Percentiles rank a stretch among this genome's conserved stretches.
These are phyloP conservation scores for Coemansia sp. DNA, from an alignment of 371 early-diverging fungal genomes.

Conservation along the genomic window DNA sequence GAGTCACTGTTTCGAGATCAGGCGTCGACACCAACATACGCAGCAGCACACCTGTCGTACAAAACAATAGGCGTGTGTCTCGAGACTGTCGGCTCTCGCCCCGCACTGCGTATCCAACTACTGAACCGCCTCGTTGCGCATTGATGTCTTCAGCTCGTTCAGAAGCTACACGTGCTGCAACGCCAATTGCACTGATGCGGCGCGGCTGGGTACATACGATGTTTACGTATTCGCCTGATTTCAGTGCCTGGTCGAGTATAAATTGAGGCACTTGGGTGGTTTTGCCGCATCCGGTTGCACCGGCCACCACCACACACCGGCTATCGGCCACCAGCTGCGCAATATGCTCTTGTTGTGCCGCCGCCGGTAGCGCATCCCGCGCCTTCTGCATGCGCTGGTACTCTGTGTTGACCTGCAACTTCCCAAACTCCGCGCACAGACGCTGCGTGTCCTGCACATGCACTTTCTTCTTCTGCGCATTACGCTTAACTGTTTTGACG, in stretches of 20 bases:
- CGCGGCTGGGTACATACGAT: slow-evolving; percentile 95
- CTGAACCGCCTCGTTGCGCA: slow-evolving; percentile 14
- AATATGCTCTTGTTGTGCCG: neutral
- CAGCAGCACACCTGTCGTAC: slow-evolving; percentile 76
- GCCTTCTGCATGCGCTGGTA: slow-evolving; percentile 28
- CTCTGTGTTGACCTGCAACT: neutral
- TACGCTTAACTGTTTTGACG: neutral
- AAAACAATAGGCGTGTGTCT: slow-evolving; percentile 63
- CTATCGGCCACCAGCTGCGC: neutral
- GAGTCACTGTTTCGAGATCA: slow-evolving; percentile 60
- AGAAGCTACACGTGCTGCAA: slow-evolving; percentile 83
- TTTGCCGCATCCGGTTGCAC: slow-evolving; percentile 95
- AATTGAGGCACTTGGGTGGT: slow-evolving; percentile 91
- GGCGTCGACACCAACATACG: slow-evolving; percentile 66
- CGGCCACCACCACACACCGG: slow-evolving; percentile 64
- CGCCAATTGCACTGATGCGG: slow-evolving; percentile 90
- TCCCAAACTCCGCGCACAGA: slow-evolving; percentile 14
- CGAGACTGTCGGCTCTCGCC: slow-evolving; percentile 60
- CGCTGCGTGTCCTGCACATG: neutral
- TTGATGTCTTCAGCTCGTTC: slow-evolving; percentile 65
- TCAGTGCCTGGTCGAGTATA: slow-evolving; percentile 65
- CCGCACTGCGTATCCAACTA: slow-evolving; percentile 85
- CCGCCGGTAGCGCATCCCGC: slow-evolving; percentile 27
- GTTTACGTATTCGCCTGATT: slow-evolving; percentile 51
- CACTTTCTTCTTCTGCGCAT: neutral